These are phyloP conservation scores for Neurospora sp. DNA, from an alignment of 495 filamentous ascomycete species.

Conservation along the genomic window DNA sequence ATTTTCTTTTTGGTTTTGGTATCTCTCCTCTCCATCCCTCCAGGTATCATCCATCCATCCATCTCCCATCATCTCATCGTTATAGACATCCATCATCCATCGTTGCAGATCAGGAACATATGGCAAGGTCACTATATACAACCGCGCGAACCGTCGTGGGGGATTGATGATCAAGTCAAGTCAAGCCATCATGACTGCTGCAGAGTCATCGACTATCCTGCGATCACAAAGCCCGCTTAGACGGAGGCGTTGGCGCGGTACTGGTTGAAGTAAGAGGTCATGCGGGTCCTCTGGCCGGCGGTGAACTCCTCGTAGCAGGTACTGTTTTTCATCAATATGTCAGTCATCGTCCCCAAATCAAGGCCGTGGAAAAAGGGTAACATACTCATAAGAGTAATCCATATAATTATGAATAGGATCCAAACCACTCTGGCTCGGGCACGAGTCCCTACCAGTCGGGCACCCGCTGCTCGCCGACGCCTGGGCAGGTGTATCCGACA, in stretches of 20 bases:
- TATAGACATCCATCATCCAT: background rate
- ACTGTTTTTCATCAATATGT: conserved; percentile 6
- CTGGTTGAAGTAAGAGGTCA: conserved; percentile 29
- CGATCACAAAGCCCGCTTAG: background rate
- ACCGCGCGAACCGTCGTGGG: background rate
- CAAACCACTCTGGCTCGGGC: conserved; percentile 33
- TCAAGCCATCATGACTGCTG: background rate
- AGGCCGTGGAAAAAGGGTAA: too few relatives aligned
- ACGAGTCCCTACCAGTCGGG: conserved; percentile 44
- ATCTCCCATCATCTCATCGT: background rate
- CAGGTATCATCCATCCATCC: background rate
- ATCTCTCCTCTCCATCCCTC: background rate
- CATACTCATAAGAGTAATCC: conserved; percentile 52
- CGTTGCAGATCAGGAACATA: background rate
- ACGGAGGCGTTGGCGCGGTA: conserved; percentile 26
- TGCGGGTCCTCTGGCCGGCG: conserved; percentile 33
- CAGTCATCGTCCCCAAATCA: too few relatives aligned
- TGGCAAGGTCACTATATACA: background rate
- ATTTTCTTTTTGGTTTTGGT: background rate
- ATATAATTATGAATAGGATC: conserved; percentile 59
- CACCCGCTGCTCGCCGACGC: conserved; percentile 45
- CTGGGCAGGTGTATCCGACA: conserved; percentile 51
- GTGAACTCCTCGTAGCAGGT: conserved; percentile 40
- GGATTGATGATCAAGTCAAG: background rate
- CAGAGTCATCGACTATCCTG: background rate